Base-by-base conservation (phyloP, 768 basidiomycete species). In the Agaricus sinodeliciosus region DNA sequence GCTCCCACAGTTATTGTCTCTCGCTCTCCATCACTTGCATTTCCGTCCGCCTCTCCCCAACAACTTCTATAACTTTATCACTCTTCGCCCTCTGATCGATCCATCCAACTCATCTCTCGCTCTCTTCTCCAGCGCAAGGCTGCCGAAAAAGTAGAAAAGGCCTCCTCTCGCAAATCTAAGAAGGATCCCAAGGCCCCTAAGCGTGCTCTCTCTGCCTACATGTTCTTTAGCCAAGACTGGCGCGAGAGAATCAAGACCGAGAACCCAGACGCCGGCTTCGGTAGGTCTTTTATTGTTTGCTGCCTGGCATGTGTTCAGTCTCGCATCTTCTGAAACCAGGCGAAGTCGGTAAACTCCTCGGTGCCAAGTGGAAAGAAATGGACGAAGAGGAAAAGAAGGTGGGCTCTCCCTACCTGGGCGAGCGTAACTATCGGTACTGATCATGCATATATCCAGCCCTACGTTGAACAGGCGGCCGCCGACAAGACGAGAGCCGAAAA, bases 221-320 rank as follows among this genome's bases (percentile, higher is more conserved):
- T 98, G 95, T 94, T 94, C 87, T 98, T 97, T 79, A 85, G 83
- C 62, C 90, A 94, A 69, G 94, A 93, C 69, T 88, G 91, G 90
- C 81, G 94, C 65, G 89, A 94, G 71, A 82, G 88, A 66, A 90
- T 97, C 79, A 95, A 94, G 84, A 65, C 81, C 54, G 93, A 96
- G 74, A 95, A 97, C 74, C 94, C 94, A 45, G 91, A 94, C 55
- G 93, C 91, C 26, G 79, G 86, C 51, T 98, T 97, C 64, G 94
- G 94, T 89, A 59, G 59, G 77, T 67, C 34, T 16, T 44, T 42
- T 22, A 22, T n/a, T 7, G 1, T 51, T 36, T 49, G 27, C 43
- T 46, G 61, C 50, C 49, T 48, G 39, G 28, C 19, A 8, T 58
- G 37, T 37, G 55, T 16, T 35, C 40, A 13, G 26, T 6, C 35